phyloP scores from a whole-genome alignment of 129 eudicot species.

The Flaveria linearis region DNA sequence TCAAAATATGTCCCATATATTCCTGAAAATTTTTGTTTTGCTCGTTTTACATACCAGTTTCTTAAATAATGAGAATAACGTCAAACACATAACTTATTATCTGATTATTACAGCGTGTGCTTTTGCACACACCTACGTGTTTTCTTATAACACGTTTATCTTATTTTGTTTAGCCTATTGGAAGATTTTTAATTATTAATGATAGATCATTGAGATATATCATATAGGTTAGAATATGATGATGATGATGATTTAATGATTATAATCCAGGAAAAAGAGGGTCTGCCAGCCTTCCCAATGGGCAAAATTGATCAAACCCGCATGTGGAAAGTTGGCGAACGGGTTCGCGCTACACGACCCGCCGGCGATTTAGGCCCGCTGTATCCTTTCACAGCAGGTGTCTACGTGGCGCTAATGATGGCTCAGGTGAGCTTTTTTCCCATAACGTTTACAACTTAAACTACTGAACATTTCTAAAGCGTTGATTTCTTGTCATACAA shows the following conservation, averaged over 20 bases:
- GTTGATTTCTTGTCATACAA: neutral
- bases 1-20: neutral
- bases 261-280: conserved; percentile 79
- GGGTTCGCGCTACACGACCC: conserved; percentile 74
- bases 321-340: conserved; percentile 98
- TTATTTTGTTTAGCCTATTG: neutral
- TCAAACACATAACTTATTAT: neutral
- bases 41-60: neutral
- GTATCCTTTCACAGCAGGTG: conserved; percentile 97
- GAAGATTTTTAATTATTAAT: neutral
- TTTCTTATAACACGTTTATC: neutral
- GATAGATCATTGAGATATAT: neutral
- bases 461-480: neutral
- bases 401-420: conserved; percentile 94
- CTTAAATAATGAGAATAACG: neutral
- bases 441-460: neutral
- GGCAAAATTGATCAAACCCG: conserved; percentile 94
- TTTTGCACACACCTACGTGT: neutral
- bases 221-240: neutral
- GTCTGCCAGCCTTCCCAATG: conserved; percentile 99
- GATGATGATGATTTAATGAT: neutral
- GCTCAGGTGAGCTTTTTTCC: conserved; percentile 64
- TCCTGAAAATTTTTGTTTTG: no score
- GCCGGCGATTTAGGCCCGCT: conserved; percentile 87
- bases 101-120: neutral